Evolutionary conservation across 2,329 filamentous ascomycete species (phyloP), one percentile per base, ranked within the genome.

Genomic region (Trichoderma sp.): DNA sequence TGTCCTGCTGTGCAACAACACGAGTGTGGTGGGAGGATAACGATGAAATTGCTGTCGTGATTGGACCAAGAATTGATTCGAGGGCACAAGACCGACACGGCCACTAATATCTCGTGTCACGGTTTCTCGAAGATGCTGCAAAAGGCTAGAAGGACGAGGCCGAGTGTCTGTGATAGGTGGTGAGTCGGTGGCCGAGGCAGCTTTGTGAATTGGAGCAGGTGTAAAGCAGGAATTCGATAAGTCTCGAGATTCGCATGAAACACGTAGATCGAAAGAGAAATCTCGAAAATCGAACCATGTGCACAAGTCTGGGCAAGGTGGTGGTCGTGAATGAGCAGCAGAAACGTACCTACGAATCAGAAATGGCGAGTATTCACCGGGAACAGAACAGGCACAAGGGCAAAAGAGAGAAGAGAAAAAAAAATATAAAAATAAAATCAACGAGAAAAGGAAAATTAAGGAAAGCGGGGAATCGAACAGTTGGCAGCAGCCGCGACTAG

Each of bases 31-130:
- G 12, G 58, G 8, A 35, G n/a, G 13, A 17, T 22, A n/a, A 48
- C 12, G 54, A 17, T 9, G 19, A 35, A 19, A 61, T 67, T 65
- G 68, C 57, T 64, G 52, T 64, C 58, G 68, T 64, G 68, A 71
- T 69, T 63, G 48, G 72, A 66, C 67, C 65, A 61, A 13, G 42
- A 4, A 27, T 50, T 8, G 8, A 19, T 8, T 60, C 42, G 19
- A 34, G 32, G n/a, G 27, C 7, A 35, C 60, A 54, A 54, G 22
- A 54, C 29, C 32, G 59, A 15, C 45, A 64, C 32, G 10, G 59
- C 29, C 17, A 4, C 17, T 64, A n/a, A n/a, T n/a, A 27, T 19
- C 25, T 45, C 32, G 50, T 64, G 25, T 56, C 17, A 56, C 60
- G 25, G 29, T 52, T 52, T 37, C 32, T 52, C 59, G 42, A 52